A percentile compares a stretch with the other conserved stretches of the same genome.
phyloP scores from a whole-genome alignment of 2,329 filamentous ascomycete species.

The Stagonosporopsis rhizophila region DNA sequence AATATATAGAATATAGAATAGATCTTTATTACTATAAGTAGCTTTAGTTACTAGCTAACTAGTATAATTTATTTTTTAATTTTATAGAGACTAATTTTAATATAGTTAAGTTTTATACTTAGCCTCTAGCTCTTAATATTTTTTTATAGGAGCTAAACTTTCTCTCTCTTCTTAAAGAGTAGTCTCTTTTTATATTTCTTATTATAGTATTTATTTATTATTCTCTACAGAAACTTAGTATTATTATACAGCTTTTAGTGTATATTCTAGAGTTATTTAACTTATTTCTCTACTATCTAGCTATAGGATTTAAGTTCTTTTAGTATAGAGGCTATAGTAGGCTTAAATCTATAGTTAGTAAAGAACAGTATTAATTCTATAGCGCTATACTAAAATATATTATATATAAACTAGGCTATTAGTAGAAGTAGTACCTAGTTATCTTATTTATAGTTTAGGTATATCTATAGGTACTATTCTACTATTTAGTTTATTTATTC shows the following conservation, averaged over 20 bases:
- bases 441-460: not conserved
- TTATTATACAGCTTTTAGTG: not conserved
- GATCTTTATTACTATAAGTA: not conserved
- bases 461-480: not conserved
- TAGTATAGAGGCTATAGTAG: not conserved
- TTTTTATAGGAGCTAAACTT: slow-evolving; percentile 14
- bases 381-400: not conserved
- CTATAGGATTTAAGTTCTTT: not conserved
- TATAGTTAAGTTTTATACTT: not conserved
- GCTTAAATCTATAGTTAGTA: not conserved
- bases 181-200: slow-evolving; percentile 5
- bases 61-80: not conserved
- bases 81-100: not conserved
- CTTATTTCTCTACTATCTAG: not conserved
- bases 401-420: not conserved
- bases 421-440: not conserved
- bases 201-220: slow-evolving; percentile 17
- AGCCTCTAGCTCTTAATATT: slow-evolving; percentile 11
- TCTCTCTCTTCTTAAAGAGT: slow-evolving; percentile 6
- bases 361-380: not conserved
- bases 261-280: not conserved
- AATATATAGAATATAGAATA: not conserved
- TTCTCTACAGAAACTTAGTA: not conserved
- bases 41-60: not conserved
- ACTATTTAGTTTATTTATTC: not conserved